Evolutionary conservation across 1,284 basidiomycete genomes (phyloP).

Genomic region (Vanrija sp.): DNA sequence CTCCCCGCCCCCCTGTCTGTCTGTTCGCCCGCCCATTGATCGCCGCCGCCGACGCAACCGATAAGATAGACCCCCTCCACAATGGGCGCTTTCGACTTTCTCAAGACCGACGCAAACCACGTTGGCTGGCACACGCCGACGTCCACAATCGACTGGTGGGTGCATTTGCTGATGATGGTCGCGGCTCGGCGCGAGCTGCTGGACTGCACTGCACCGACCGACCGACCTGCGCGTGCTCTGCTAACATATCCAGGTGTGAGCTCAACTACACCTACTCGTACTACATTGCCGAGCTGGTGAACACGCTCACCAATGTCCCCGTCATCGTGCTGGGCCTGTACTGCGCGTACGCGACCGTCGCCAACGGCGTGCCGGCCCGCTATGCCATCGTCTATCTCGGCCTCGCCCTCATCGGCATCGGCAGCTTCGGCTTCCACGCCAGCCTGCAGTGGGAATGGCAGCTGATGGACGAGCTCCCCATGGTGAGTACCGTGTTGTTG

Average conservation of each 20-base stretch:
- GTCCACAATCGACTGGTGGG: background rate
- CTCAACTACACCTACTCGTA: slow-evolving; percentile 43
- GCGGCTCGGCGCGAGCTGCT: too few relatives aligned
- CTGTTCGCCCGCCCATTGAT: too few relatives aligned
- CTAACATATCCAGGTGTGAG: slow-evolving; percentile 35
- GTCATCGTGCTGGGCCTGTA: slow-evolving; percentile 49
- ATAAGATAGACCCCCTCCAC: background rate
- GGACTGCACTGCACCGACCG: too few relatives aligned
- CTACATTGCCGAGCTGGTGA: slow-evolving; percentile 50
- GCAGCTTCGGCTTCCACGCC: slow-evolving; percentile 47
- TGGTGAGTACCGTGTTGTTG: slow-evolving; percentile 38
- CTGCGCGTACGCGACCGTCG: slow-evolving; percentile 30
- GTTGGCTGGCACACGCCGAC: slow-evolving; percentile 12
- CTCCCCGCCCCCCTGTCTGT: too few relatives aligned
- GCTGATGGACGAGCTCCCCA: slow-evolving; percentile 50
- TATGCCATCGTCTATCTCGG: slow-evolving; percentile 41
- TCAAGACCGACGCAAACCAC: slow-evolving; percentile 21
- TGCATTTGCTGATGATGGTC: too few relatives aligned
- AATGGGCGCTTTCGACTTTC: slow-evolving; percentile 45
- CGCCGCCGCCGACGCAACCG: too few relatives aligned
- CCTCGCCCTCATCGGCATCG: slow-evolving; percentile 42
- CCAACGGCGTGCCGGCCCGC: slow-evolving; percentile 28
- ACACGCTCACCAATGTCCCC: slow-evolving; percentile 51
- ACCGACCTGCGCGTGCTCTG: too few relatives aligned
- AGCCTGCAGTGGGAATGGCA: slow-evolving; percentile 49